Conservation (phyloP, 2,329 filamentous ascomycete genomes). For the Fusarium buxicola region DNA sequence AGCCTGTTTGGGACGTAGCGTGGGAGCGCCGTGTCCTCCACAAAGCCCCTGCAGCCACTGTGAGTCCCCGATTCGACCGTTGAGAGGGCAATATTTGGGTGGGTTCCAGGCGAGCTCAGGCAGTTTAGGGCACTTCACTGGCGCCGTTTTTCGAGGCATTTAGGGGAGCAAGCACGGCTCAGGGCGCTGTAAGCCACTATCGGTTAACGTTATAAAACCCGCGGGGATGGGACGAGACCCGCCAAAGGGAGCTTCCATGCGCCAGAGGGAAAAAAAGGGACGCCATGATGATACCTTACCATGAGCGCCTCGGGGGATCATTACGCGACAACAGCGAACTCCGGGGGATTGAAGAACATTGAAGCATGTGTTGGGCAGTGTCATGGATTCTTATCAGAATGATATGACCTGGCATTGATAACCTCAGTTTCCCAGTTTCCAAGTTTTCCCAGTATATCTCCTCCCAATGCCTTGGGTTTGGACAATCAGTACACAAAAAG, state of each 20-base stretch:
- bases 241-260: constrained; percentile 27
- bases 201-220: background rate
- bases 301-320: constrained; percentile 36
- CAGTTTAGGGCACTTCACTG: constrained; percentile 13
- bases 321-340: constrained; percentile 41
- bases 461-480: background rate
- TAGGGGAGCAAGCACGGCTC: constrained; percentile 5
- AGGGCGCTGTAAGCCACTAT: constrained; percentile 21
- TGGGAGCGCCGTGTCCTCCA: constrained; percentile 24
- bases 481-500: background rate
- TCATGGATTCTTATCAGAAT: background rate
- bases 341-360: constrained; percentile 19
- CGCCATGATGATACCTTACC: constrained; percentile 36
- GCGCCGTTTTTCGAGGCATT: constrained; percentile 10
- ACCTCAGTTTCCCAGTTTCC: background rate
- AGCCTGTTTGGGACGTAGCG: constrained; percentile 38
- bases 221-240: constrained; percentile 16
- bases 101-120: constrained; percentile 1
- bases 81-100: constrained; percentile 33
- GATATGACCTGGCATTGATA: background rate
- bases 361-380: constrained; percentile 2
- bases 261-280: constrained; percentile 19
- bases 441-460: background rate
- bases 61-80: constrained; percentile 25
- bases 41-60: constrained; percentile 16